Percentiles rank a stretch among this genome's conserved stretches.
Evolutionary conservation across 1,284 basidiomycete species (phyloP).

Genomic region (Pseudozyma sp.): DNA sequence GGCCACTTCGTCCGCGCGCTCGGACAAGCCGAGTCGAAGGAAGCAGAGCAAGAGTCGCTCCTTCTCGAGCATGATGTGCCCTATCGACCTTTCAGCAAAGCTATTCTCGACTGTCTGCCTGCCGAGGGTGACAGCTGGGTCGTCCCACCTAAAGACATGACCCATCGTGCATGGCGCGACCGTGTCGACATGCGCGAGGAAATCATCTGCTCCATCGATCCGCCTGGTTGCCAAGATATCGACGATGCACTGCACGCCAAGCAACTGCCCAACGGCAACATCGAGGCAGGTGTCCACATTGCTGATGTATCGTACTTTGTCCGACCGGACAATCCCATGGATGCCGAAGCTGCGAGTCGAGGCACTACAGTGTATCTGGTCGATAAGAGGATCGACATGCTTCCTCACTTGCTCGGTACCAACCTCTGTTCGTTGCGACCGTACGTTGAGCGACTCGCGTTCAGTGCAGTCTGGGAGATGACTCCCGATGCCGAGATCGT

Average conservation of each 20-base stretch:
- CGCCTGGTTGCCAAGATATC: constrained; percentile 96
- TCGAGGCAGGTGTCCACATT: constrained; percentile 98
- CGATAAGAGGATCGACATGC: constrained; percentile 99
- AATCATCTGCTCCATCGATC: constrained; percentile 95
- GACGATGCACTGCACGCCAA: constrained; percentile 98
- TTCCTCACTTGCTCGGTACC: constrained; percentile 91
- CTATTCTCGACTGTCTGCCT: constrained; percentile 91
- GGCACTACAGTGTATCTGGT: constrained; percentile 99
- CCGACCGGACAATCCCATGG: constrained; percentile 93
- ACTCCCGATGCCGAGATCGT: constrained; percentile 79
- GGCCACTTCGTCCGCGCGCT: constrained; percentile 96
- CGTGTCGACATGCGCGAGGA: constrained; percentile 88
- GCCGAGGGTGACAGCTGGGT: constrained; percentile 90
- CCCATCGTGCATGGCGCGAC: constrained; percentile 79
- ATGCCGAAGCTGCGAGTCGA: constrained; percentile 90
- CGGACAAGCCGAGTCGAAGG: constrained; percentile 91
- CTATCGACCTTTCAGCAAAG: constrained; percentile 94
- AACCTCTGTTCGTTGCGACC: constrained; percentile 95
- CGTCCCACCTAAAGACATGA: constrained; percentile 80
- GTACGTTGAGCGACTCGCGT: constrained; percentile 92
- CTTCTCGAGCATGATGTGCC: constrained; percentile 96
- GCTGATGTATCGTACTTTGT: constrained; percentile 99
- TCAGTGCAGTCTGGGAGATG: constrained; percentile 94
- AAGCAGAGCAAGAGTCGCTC: constrained; percentile 94
- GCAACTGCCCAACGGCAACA: constrained; percentile 88